These are phyloP conservation scores for Moelleriella libera DNA, from an alignment of 2,329 filamentous ascomycete genomes.

Conservation along the genomic window DNA sequence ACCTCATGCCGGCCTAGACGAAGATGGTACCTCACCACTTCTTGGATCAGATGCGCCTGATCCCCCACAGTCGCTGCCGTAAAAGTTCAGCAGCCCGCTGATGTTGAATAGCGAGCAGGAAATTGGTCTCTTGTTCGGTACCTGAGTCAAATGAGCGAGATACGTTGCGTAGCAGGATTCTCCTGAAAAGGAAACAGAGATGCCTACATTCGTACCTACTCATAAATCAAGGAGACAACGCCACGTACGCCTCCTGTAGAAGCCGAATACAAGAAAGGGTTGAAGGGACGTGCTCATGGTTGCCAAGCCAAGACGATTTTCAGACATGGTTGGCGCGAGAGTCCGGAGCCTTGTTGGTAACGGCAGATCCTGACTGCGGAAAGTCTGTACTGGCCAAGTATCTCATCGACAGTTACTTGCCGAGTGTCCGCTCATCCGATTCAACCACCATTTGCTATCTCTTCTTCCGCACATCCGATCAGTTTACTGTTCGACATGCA, in stretches of 20 bases:
- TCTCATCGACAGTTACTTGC: slow-evolving; percentile 8
- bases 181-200: too few species aligned
- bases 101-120: slow-evolving; percentile 4
- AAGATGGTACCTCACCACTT: slow-evolving; percentile 5
- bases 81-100: slow-evolving; percentile 4
- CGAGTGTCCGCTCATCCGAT: background rate
- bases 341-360: slow-evolving; percentile 17
- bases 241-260: too few species aligned
- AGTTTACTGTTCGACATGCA: slow-evolving; percentile 2
- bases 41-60: background rate
- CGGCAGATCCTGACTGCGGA: slow-evolving; percentile 23
- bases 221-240: too few species aligned
- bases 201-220: too few species aligned
- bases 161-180: background rate
- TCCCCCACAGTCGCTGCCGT: background rate
- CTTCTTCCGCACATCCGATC: slow-evolving; percentile 1
- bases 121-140: slow-evolving; percentile 4
- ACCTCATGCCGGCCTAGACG: slow-evolving; percentile 3
- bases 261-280: too few species aligned
- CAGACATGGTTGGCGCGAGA: slow-evolving; percentile 12
- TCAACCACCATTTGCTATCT: slow-evolving; percentile 16
- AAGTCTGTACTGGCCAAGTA: slow-evolving; percentile 19
- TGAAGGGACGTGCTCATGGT: too few species aligned
- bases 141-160: slow-evolving; percentile 4
- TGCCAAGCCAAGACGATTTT: slow-evolving; percentile 15